These are phyloP conservation scores for Alternaria gaisen DNA, from an alignment of 2,329 filamentous ascomycete genomes.

Conservation along the genomic window DNA sequence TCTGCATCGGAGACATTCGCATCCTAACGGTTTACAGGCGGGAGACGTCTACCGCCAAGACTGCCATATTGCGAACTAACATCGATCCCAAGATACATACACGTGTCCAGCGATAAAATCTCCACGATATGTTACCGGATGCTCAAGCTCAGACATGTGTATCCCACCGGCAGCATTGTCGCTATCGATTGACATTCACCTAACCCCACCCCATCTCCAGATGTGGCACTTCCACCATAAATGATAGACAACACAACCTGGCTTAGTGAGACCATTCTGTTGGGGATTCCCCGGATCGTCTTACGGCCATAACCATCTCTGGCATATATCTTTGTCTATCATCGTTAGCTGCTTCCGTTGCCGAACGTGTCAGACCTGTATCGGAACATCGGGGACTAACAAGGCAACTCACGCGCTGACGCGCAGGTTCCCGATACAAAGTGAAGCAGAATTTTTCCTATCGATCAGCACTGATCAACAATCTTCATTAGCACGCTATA, in stretches of 20 bases:
- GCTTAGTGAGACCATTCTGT: background rate
- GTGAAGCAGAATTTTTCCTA: background rate
- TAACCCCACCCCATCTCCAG: background rate
- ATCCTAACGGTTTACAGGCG: background rate
- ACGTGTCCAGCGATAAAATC: background rate
- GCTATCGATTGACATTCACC: background rate
- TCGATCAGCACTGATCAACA: background rate
- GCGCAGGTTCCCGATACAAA: background rate
- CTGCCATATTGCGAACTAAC: background rate
- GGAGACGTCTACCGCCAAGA: background rate
- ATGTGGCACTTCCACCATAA: background rate
- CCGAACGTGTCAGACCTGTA: background rate
- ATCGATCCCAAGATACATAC: background rate
- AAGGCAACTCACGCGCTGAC: conserved; percentile 1
- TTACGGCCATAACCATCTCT: background rate
- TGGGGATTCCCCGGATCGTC: conserved; percentile 1
- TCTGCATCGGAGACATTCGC: background rate
- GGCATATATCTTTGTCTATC: background rate
- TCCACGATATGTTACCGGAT: background rate
- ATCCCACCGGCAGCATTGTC: background rate
- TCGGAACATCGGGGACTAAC: background rate
- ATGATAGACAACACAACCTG: background rate
- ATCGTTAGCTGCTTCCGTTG: background rate
- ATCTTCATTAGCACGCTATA: background rate
- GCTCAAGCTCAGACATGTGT: background rate